Percentiles rank a stretch among this genome's conserved stretches.
phyloP scores from a whole-genome alignment of 2,329 filamentous ascomycete species.

The Alternaria rosae region DNA sequence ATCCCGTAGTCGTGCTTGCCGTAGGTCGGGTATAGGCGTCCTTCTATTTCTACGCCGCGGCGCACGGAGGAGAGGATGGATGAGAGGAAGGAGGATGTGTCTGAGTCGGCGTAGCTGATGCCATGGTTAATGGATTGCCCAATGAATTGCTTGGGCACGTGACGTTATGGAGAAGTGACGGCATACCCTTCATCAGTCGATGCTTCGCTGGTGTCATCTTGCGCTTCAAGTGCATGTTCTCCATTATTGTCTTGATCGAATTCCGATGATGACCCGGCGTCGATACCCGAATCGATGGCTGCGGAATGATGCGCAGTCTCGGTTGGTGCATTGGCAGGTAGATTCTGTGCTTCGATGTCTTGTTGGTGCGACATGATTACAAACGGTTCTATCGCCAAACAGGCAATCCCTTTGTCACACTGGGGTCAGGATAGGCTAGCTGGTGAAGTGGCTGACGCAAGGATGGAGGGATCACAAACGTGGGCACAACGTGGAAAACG shows the following conservation, averaged over 20 bases:
- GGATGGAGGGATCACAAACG: background rate
- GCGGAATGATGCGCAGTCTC: background rate
- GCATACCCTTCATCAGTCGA: constrained; percentile 33
- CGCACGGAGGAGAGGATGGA: constrained; percentile 32
- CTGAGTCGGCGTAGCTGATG: constrained; percentile 29
- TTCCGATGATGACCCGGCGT: constrained; percentile 17
- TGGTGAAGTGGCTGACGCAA: background rate
- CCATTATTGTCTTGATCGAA: constrained; percentile 32
- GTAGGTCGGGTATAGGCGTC: constrained; percentile 28
- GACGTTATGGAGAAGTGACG: constrained; percentile 11
- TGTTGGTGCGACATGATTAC: background rate
- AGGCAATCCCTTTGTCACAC: background rate
- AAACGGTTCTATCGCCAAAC: background rate
- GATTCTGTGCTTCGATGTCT: background rate
- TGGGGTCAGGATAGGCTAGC: background rate
- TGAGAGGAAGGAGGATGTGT: constrained; percentile 31
- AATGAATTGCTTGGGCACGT: no score
- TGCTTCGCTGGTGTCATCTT: constrained; percentile 25
- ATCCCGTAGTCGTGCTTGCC: constrained; percentile 34
- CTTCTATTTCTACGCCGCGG: constrained; percentile 30
- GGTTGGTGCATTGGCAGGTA: background rate
- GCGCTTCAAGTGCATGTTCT: constrained; percentile 22
- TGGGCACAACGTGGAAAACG: background rate
- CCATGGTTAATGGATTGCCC: no score
- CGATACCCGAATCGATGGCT: constrained; percentile 25